phyloP scores from a whole-genome alignment of 2,329 filamentous ascomycete genomes.

The Teratosphaeria zuluensis region DNA sequence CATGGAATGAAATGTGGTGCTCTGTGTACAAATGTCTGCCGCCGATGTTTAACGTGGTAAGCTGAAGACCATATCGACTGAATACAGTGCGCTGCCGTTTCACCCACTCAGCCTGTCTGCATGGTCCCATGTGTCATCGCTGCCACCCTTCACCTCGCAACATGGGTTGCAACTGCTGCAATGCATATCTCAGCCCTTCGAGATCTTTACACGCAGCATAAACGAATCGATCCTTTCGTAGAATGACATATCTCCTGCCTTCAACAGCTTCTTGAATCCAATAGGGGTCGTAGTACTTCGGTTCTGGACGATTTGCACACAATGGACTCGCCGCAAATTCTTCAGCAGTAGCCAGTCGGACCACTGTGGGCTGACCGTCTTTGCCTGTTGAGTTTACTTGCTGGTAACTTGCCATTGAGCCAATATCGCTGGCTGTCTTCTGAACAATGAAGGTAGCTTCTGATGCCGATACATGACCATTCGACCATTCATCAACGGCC shows the following conservation, averaged over 20 bases:
- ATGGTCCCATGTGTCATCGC: not conserved
- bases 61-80: too few species aligned
- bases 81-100: not conserved
- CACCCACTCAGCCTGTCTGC: not conserved
- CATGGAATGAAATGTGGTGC: too few species aligned
- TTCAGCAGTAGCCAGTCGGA: not conserved
- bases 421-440: not conserved
- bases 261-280: not conserved
- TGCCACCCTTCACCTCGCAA: not conserved
- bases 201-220: constrained; percentile 1
- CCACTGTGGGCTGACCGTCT: not conserved
- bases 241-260: not conserved
- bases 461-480: not conserved
- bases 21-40: too few species aligned
- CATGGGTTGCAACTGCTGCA: not conserved
- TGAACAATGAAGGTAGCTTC: constrained; percentile 1
- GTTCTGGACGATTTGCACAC: not conserved
- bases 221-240: not conserved
- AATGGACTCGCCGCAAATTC: not conserved
- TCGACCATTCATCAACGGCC: not conserved
- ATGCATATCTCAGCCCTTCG: not conserved
- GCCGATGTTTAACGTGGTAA: too few species aligned
- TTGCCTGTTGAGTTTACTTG: not conserved
- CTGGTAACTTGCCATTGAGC: not conserved
- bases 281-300: not conserved